These are phyloP conservation scores for Xylona heveae DNA, from an alignment of 495 filamentous ascomycete species.

Conservation along the genomic window DNA sequence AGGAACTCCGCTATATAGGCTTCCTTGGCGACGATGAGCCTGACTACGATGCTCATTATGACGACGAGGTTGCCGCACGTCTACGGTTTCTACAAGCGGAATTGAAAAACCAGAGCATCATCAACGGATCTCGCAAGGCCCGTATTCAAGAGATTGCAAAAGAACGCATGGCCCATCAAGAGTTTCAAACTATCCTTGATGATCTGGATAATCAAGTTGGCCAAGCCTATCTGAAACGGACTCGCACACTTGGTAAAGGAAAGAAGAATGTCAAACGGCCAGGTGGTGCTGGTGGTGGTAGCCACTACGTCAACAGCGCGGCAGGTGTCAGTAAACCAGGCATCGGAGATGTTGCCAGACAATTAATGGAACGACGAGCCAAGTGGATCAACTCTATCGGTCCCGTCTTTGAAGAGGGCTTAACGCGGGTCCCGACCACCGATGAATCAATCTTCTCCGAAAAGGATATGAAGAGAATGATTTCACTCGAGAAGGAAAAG, in stretches of 20 bases:
- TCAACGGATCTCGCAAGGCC: conserved; percentile 78
- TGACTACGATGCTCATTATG: conserved; percentile 73
- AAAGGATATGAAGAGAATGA: conserved; percentile 2
- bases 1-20: conserved; percentile 83
- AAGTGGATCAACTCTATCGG: conserved; percentile 52
- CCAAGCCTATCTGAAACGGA: conserved; percentile 85
- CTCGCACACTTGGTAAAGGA: conserved; percentile 77
- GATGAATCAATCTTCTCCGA: conserved; percentile 4
- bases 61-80: conserved; percentile 86
- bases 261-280: conserved; percentile 80
- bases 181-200: conserved; percentile 90
- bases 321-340: conserved; percentile 47
- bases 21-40: conserved; percentile 49
- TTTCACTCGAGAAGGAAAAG: conserved; percentile 2
- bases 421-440: conserved; percentile 2
- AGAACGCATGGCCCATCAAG: conserved; percentile 83
- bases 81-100: conserved; percentile 65
- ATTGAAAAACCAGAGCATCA: conserved; percentile 55
- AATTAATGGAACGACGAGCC: conserved; percentile 69
- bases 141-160: conserved; percentile 67
- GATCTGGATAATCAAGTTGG: conserved; percentile 93
- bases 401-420: conserved; percentile 39
- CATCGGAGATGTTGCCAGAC: conserved; percentile 76
- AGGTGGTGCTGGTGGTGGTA: conserved; percentile 32
- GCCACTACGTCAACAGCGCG: conserved; percentile 23